Evolutionary conservation across 164 flowering plant genomes (phyloP).

Genomic region (Litsea cubeba): DNA sequence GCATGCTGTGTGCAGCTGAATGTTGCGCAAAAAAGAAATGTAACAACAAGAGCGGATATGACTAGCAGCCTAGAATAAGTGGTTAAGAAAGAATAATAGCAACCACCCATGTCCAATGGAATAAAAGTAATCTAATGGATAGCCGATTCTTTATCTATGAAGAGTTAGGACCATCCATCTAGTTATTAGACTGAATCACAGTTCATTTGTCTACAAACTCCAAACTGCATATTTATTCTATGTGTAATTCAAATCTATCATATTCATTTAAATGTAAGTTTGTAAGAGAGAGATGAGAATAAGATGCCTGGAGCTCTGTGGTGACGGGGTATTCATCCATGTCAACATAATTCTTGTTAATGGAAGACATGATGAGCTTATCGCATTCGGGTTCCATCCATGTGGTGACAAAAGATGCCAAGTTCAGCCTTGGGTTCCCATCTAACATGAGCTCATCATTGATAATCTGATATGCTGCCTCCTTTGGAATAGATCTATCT

Average conservation of each 20-base stretch:
- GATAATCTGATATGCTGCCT: conserved; percentile 55
- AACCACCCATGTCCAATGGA: too few species aligned
- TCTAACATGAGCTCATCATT: conserved; percentile 55
- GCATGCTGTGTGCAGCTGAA: too few species aligned
- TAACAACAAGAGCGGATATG: too few species aligned
- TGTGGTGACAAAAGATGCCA: conserved; percentile 80
- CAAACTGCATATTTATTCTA: too few species aligned
- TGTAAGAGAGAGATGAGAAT: not conserved
- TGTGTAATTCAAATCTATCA: not conserved
- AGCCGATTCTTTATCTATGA: too few species aligned
- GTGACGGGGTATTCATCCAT: conserved; percentile 87
- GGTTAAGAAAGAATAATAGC: too few species aligned
- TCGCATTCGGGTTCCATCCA: conserved; percentile 90
- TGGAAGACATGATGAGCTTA: conserved; percentile 49
- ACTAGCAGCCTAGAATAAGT: too few species aligned
- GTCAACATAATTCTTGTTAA: conserved; percentile 80
- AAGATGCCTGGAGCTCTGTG: conserved; percentile 60
- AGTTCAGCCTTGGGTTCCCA: conserved; percentile 63
- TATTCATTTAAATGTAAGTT: not conserved
- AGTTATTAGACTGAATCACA: too few species aligned
- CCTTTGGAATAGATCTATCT: conserved; percentile 55
- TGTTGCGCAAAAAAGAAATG: too few species aligned
- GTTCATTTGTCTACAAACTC: too few species aligned
- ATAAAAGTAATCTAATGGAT: too few species aligned
- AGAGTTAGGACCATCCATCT: too few species aligned